These are phyloP conservation scores for Sclerotinia subarctica DNA, from an alignment of 2,329 filamentous ascomycete species.

Conservation along the genomic window DNA sequence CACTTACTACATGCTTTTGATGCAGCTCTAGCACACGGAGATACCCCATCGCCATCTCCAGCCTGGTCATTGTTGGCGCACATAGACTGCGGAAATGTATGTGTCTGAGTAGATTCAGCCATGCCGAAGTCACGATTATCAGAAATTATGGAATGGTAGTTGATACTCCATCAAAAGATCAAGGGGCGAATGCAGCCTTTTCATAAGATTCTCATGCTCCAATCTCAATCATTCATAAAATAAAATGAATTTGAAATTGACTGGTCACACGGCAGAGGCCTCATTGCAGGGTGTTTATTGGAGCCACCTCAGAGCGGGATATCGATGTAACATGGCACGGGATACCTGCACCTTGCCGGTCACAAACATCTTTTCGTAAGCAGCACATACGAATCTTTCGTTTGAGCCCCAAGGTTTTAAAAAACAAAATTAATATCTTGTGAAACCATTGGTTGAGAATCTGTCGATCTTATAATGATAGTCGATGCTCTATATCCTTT, in stretches of 20 bases:
- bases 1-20: constrained; percentile 4
- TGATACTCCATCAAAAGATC: not conserved
- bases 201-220: not conserved
- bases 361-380: not conserved
- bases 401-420: not conserved
- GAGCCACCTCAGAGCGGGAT: not conserved
- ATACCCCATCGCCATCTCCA: not conserved
- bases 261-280: not conserved
- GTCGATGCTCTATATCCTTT: too few species aligned
- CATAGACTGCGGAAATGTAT: not conserved
- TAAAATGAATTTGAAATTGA: too few species aligned
- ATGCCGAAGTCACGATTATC: not conserved
- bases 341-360: not conserved
- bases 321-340: not conserved
- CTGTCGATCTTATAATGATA: too few species aligned
- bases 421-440: too few species aligned
- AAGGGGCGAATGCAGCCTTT: too few species aligned
- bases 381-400: not conserved
- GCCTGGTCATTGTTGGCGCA: constrained; percentile 8
- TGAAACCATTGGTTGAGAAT: too few species aligned
- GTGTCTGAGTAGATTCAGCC: not conserved
- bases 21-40: not conserved
- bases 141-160: not conserved
- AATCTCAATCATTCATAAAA: not conserved
- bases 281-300: constrained; percentile 7